Conservation (phyloP, 768 basidiomycete genomes). For the Sistotremastrum niveocremeum region DNA sequence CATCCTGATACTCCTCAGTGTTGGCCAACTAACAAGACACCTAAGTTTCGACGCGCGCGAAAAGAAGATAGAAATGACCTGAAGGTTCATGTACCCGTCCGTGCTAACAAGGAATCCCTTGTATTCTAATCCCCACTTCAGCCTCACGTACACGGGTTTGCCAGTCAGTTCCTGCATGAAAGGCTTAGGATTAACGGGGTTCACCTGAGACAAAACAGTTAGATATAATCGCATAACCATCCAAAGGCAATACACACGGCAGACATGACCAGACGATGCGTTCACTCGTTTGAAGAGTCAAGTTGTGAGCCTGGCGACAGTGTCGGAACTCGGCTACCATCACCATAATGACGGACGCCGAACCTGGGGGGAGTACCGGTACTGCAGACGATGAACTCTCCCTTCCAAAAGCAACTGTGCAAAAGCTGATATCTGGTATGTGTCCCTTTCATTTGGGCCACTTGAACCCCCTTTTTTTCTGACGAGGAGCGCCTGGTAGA, state of each 20-base stretch:
- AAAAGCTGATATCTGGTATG: constrained; percentile 90
- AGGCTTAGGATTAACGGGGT: constrained; percentile 96
- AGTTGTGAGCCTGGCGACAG: neutral
- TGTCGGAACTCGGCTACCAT: constrained; percentile 2
- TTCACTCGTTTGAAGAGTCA: constrained; percentile 29
- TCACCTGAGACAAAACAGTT: constrained; percentile 34
- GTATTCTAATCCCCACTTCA: constrained; percentile 99
- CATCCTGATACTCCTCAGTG: constrained; percentile 96
- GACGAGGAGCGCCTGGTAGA: constrained; percentile 33
- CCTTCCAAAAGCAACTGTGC: constrained; percentile 91
- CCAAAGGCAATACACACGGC: constrained; percentile 29
- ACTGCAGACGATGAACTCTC: constrained; percentile 84
- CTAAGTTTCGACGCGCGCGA: neutral
- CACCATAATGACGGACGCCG: constrained; percentile 72
- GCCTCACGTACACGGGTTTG: constrained; percentile 84
- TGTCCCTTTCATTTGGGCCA: constrained; percentile 4
- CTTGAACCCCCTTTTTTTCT: constrained; percentile 3
- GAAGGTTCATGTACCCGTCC: constrained; percentile 99
- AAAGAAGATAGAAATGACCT: constrained; percentile 36
- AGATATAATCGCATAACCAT: neutral
- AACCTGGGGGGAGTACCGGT: constrained; percentile 43
- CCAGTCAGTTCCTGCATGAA: constrained; percentile 98
- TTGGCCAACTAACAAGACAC: constrained; percentile 67
- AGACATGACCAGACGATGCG: constrained; percentile 35
- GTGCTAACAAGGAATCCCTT: constrained; percentile 98